Evolutionary conservation across 2,329 filamentous ascomycete genomes (phyloP).

Genomic region (Fusarium sp.): DNA sequence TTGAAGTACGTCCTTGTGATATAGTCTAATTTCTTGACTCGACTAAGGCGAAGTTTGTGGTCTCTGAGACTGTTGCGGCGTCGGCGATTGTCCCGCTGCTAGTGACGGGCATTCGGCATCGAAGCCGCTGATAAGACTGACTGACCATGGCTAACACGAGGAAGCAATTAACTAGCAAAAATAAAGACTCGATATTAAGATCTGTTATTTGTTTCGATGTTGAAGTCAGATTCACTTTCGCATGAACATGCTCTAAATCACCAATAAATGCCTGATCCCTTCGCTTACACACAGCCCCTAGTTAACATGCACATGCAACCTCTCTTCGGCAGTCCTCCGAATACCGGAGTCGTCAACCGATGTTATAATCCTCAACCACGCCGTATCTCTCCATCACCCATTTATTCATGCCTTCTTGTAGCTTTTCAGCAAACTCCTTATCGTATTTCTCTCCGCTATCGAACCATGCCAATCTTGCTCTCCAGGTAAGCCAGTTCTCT

Average conservation of each 20-base stretch:
- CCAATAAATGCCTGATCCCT: constrained; percentile 11
- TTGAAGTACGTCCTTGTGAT: neutral
- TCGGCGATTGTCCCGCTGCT: constrained; percentile 33
- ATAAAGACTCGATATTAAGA: neutral
- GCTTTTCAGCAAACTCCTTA: constrained; percentile 48
- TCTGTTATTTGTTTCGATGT: too few species aligned
- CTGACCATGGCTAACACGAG: neutral
- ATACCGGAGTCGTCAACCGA: constrained; percentile 41
- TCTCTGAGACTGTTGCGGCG: constrained; percentile 10
- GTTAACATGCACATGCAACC: constrained; percentile 12
- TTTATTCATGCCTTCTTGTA: constrained; percentile 52
- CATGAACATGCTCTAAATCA: neutral
- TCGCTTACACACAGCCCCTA: constrained; percentile 3
- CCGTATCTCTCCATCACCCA: constrained; percentile 54
- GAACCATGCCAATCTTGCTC: constrained; percentile 50
- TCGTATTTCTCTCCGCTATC: constrained; percentile 54
- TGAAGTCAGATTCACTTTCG: too few species aligned
- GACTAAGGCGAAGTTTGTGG: constrained; percentile 1
- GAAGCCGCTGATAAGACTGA: constrained; percentile 14
- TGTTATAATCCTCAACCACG: constrained; percentile 43
- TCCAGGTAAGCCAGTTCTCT: constrained; percentile 60
- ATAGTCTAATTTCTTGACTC: neutral
- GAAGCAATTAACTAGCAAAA: neutral
- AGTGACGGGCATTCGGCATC: constrained; percentile 23
- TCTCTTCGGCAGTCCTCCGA: constrained; percentile 35